Base-by-base conservation (phyloP, 768 basidiomycete genomes). In the Amanita exitialis region DNA sequence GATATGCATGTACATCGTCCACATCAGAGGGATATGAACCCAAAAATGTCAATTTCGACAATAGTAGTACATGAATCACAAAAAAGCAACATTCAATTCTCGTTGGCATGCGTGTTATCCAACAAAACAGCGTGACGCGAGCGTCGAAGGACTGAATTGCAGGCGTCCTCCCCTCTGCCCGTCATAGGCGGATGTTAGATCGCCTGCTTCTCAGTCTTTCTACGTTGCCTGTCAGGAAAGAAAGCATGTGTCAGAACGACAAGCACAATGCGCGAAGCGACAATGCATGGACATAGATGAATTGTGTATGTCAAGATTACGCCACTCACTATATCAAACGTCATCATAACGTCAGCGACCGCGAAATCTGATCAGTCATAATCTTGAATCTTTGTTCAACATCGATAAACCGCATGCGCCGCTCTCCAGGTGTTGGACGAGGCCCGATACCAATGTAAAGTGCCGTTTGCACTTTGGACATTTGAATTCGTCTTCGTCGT, bases 381-480 rank as follows among this genome's bases (percentile, higher is more conserved):
- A 55, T 54, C 7, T 59, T 49, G 53, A 65, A 61, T 12, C 59
- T 55, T 39, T 55, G 50, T 51, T 64, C 58, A 16, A 72, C 62
- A 44, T 62, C 44, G 68, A 62, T 6, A 72, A 51, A 1, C 68
- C 66, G 52, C 73, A 74, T 3, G 55, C 46, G 8, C 61, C 69
- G 49, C 67, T 70, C 58, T 75, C 74, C 20, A 75, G 63, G 56
- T 75, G 74, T 52, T 72, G 71, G 21, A 70, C 63, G 34, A 76
- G 58, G 3, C 62, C 70, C 6, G 71, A 74, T 23, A 74, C 59
- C 28, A 69, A 56, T 37, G 61, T 63, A 57, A 66, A 71, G 54
- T 62, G 55, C 32, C 20, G 56, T 45, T 59, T 59, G 56, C 74
- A 75, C 53, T 63, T 65, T 35, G 74, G 74, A 52, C 74, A 76